These are phyloP conservation scores for Histomonas meleagridis DNA, from an alignment of 208 protist genomes.

Conservation along the genomic window DNA sequence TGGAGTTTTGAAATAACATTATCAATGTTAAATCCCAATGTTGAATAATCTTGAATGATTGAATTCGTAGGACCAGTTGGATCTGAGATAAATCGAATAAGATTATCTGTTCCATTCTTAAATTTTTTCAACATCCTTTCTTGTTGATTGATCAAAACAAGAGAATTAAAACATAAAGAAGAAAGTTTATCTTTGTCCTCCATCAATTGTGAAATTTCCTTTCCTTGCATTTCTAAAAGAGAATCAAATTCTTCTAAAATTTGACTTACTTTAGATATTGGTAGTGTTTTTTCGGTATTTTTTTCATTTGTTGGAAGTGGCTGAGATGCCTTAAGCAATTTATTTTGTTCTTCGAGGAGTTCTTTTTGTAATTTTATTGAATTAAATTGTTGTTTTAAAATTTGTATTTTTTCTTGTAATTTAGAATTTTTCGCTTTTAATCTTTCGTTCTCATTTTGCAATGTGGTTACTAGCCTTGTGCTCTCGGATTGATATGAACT, in stretches of 20 bases:
- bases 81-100: neutral
- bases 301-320: neutral
- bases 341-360: neutral
- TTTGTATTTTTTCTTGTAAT: neutral
- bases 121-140: neutral
- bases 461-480: no score
- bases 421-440: neutral
- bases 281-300: neutral
- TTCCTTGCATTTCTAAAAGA: neutral
- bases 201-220: neutral
- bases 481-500: no score
- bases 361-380: neutral
- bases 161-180: neutral
- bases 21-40: neutral
- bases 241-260: neutral
- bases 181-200: neutral
- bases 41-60: neutral
- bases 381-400: neutral
- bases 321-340: neutral
- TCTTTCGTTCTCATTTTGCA: neutral
- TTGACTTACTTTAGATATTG: neutral
- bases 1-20: neutral
- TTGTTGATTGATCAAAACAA: neutral
- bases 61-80: neutral
- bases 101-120: neutral